phyloP scores from a whole-genome alignment of 176 grass and related monocot species.

The Pharus latifolius region DNA sequence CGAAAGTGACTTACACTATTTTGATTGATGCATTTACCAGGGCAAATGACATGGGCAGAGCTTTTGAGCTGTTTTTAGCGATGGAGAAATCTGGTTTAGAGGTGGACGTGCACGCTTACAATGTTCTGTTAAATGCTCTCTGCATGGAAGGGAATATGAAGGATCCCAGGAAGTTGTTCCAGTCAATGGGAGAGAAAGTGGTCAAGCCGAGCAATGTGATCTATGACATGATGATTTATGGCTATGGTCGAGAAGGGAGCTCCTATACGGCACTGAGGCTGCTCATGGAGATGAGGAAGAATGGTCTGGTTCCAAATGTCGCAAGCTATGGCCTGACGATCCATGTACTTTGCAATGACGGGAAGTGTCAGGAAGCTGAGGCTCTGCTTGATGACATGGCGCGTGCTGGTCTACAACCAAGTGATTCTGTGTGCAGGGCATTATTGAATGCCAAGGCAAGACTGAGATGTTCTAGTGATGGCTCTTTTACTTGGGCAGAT shows the following conservation, averaged over 20 bases:
- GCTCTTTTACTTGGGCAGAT: constrained; percentile 6
- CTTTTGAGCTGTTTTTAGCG: constrained; percentile 39
- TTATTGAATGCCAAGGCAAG: constrained; percentile 44
- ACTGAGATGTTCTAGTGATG: neutral
- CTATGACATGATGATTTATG: constrained; percentile 71
- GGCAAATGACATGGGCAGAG: constrained; percentile 43
- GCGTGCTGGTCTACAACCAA: constrained; percentile 27
- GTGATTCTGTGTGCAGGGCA: constrained; percentile 21
- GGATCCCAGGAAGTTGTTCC: constrained; percentile 56
- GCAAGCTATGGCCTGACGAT: constrained; percentile 55
- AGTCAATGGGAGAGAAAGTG: constrained; percentile 41
- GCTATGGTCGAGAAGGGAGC: constrained; percentile 61
- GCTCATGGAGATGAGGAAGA: constrained; percentile 39
- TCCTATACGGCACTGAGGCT: constrained; percentile 45
- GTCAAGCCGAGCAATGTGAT: constrained; percentile 35
- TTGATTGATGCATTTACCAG: constrained; percentile 56
- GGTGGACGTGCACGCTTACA: constrained; percentile 42
- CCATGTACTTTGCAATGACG: constrained; percentile 54
- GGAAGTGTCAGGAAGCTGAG: constrained; percentile 48
- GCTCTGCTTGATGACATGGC: constrained; percentile 43
- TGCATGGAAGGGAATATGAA: constrained; percentile 61
- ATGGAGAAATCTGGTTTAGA: constrained; percentile 46
- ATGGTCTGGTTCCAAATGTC: constrained; percentile 47
- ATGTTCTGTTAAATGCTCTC: constrained; percentile 40
- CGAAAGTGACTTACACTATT: constrained; percentile 59